Evolutionary conservation across 2,329 filamentous ascomycete genomes (phyloP).

Genomic region (Colletotrichum filicis): DNA sequence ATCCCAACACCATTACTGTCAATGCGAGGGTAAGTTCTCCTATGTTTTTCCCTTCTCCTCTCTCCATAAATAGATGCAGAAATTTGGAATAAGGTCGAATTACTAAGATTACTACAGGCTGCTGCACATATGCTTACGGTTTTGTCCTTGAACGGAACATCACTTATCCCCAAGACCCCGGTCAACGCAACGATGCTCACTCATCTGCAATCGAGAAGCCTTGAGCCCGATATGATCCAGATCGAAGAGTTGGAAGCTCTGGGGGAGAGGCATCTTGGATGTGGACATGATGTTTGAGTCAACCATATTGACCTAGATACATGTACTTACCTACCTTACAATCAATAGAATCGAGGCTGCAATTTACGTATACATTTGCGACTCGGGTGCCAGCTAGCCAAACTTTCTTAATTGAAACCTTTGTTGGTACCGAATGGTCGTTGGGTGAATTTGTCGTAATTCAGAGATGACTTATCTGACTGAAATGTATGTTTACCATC

Average conservation of each 20-base stretch:
- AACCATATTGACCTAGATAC: too few relatives aligned
- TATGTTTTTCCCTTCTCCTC: too few relatives aligned
- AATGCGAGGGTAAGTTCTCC: conserved; percentile 41
- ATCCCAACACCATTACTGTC: conserved; percentile 48
- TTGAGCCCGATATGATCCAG: conserved; percentile 36
- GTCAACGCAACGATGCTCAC: conserved; percentile 40
- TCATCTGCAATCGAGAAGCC: conserved; percentile 33
- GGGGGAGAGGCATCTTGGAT: conserved; percentile 48
- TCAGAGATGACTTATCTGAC: too few relatives aligned
- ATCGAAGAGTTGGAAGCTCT: conserved; percentile 48
- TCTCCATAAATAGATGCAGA: fast-evolving
- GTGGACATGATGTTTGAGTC: conserved; percentile 44
- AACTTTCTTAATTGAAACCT: too few relatives aligned
- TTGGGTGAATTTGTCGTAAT: too few relatives aligned
- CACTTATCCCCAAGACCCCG: conserved; percentile 45
- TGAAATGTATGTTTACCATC: too few relatives aligned
- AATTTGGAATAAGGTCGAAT: fast-evolving
- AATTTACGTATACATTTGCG: too few relatives aligned
- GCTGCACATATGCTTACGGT: conserved; percentile 46
- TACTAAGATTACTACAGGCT: conserved; percentile 33
- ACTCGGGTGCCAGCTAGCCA: too few relatives aligned
- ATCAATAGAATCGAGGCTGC: too few relatives aligned
- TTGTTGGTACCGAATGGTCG: too few relatives aligned
- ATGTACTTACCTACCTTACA: too few relatives aligned
- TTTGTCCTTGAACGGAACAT: conserved; percentile 43